phyloP scores from a whole-genome alignment of 1,284 basidiomycete species.

The Apiotrichum porosum region DNA sequence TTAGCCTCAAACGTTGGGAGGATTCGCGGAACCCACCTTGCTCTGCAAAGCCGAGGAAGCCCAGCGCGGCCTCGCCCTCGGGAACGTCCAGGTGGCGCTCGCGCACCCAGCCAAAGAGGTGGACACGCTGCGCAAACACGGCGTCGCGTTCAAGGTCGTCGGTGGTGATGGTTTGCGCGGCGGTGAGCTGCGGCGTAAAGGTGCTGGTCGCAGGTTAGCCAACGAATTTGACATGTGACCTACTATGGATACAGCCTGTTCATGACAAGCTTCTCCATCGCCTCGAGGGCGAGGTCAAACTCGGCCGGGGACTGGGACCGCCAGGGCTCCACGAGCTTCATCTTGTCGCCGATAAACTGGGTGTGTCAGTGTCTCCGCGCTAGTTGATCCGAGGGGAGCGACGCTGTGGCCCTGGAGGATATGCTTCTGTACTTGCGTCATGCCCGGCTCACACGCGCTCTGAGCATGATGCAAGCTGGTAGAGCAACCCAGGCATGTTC shows the following conservation, averaged over 20 bases:
- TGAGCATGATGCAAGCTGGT: no score
- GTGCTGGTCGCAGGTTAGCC: slow-evolving; percentile 56
- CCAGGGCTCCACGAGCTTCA: slow-evolving; percentile 80
- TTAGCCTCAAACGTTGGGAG: slow-evolving; percentile 28
- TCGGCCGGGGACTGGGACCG: slow-evolving; percentile 68
- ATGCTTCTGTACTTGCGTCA: no score
- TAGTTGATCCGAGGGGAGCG: no score
- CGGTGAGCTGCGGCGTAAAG: slow-evolving; percentile 74
- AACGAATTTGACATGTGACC: slow-evolving; percentile 33
- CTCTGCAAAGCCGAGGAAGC: slow-evolving; percentile 89
- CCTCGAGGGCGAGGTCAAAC: slow-evolving; percentile 95
- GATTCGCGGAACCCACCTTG: no score
- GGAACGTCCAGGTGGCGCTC: slow-evolving; percentile 81
- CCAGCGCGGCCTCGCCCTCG: slow-evolving; percentile 53
- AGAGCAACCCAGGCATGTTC: no score
- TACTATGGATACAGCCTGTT: slow-evolving; percentile 91
- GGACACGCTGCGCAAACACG: slow-evolving; percentile 83
- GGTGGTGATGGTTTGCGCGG: slow-evolving; percentile 69
- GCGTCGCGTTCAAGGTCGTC: slow-evolving; percentile 94
- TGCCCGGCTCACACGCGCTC: no score
- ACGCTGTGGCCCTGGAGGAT: no score
- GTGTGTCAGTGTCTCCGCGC: no score
- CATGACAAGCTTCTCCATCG: slow-evolving; percentile 99
- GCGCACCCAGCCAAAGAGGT: slow-evolving; percentile 82
- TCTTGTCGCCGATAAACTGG: slow-evolving; percentile 80